Evolutionary conservation across 805 yeast genomes (phyloP).

Genomic region (Ogataea siamensis): DNA sequence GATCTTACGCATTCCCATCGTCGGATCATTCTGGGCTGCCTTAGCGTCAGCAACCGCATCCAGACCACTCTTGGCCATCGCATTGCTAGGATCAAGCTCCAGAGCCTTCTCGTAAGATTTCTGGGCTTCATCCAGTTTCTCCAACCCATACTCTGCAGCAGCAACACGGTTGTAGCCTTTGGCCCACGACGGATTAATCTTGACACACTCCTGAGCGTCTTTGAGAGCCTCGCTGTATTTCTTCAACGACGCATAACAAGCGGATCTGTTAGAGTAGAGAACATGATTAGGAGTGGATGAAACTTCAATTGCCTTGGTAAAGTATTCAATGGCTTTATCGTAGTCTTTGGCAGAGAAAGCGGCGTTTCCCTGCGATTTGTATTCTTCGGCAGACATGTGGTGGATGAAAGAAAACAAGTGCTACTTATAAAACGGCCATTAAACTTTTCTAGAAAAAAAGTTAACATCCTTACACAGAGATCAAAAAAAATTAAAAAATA

Average conservation of each 20-base stretch:
- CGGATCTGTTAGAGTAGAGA: slow-evolving; percentile 90
- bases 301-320: slow-evolving; percentile 83
- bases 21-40: slow-evolving; percentile 42
- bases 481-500: slow-evolving; percentile 3
- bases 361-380: slow-evolving; percentile 89
- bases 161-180: slow-evolving; percentile 94
- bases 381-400: slow-evolving; percentile 65
- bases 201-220: slow-evolving; percentile 83
- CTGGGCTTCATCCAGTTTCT: slow-evolving; percentile 73
- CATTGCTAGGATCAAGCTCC: slow-evolving; percentile 74
- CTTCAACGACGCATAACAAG: slow-evolving; percentile 77
- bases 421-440: slow-evolving; percentile 8
- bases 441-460: slow-evolving; percentile 16
- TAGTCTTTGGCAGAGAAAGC: slow-evolving; percentile 88
- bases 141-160: slow-evolving; percentile 88
- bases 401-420: slow-evolving; percentile 3
- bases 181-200: slow-evolving; percentile 85
- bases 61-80: slow-evolving; percentile 85
- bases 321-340: slow-evolving; percentile 71
- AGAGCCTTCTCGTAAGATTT: slow-evolving; percentile 72
- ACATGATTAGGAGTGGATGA: slow-evolving; percentile 87
- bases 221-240: slow-evolving; percentile 70
- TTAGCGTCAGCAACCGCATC: slow-evolving; percentile 62
- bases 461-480: slow-evolving; percentile 12
- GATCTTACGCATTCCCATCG: slow-evolving; percentile 71